Evolutionary conservation across 352 stramenopile species (phyloP).

Genomic region (Globisporangium takayamanum): DNA sequence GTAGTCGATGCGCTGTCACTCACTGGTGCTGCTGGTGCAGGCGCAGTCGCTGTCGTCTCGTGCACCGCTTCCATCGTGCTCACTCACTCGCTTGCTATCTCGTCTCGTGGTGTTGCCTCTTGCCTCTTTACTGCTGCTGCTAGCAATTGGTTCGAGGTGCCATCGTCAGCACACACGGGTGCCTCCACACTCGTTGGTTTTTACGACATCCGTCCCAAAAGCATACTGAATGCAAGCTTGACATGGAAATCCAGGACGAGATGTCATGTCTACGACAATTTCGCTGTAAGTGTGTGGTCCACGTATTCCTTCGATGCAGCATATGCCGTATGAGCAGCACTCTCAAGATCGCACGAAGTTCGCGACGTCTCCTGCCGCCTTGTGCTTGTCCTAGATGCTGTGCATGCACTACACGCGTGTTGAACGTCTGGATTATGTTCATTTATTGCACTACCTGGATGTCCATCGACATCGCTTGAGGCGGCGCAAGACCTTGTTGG

Average conservation of each 20-base stretch:
- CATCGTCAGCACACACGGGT: neutral
- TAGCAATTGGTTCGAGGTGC: neutral
- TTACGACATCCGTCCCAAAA: neutral
- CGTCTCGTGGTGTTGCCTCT: neutral
- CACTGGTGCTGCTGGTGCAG: neutral
- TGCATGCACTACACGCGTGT: no score
- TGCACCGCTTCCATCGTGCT: constrained; percentile 11
- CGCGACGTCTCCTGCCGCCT: no score
- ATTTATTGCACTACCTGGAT: no score
- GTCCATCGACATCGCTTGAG: no score
- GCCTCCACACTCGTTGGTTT: neutral
- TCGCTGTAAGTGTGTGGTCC: no score
- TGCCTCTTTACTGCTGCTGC: neutral
- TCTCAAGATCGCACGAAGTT: no score
- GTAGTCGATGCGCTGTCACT: neutral
- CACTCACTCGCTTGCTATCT: neutral
- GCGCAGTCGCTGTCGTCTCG: constrained; percentile 1
- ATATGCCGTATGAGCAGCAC: no score
- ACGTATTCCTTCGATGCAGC: no score
- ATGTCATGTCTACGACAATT: neutral
- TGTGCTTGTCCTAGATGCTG: no score
- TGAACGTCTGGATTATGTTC: no score
- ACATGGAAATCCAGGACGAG: no score
- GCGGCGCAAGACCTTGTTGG: no score
- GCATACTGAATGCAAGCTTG: neutral